Evolutionary conservation across 768 basidiomycete genomes (phyloP), one percentile per base, ranked within the genome.

Genomic region (Boletus speciosus): DNA sequence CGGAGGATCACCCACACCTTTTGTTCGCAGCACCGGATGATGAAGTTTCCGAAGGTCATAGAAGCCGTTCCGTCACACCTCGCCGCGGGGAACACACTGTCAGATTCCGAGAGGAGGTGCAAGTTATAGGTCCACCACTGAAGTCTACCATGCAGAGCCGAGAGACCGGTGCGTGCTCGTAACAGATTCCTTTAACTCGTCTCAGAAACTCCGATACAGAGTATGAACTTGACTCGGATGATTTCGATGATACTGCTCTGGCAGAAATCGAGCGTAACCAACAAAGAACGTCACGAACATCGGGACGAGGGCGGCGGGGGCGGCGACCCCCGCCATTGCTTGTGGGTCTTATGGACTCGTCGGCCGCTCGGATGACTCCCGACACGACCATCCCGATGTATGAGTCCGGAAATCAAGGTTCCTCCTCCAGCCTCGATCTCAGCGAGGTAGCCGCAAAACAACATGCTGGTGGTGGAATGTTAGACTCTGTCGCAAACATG

Each of bases 401-500:
- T 37, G 59, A 69, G 35, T 60, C 70, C 29, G 75, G 70, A 55
- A 71, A 68, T 45, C 62, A 70, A 52, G 70, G 60, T 7, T 54
- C 61, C 25, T 67, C 65, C 25, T 37, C 52, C n/a, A 42, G 61
- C 42, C 40, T 64, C 8, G 78, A 93, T 73, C 68, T 94, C 64
- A 81, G 94, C 53, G 85, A 86, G 56, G 71, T 95, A 31, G 82
- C 85, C 40, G 77, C 79, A 21, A 87, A 87, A 67, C 75, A 77
- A 42, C 76, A 72, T 37, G 80, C 84, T 0, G 88, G 90, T 42
- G 90, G 91, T 21, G 84, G 85, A 0, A 71, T 93, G 75, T 10
- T 92, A 1, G 85, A 90, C 64, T 92, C 90, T 8, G 79, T 91
- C 54, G 88, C 90, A 21, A 90, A 95, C 68, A 97, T 97, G 96